phyloP scores from a whole-genome alignment of 306 rosid species.

The Vigna trinervia region DNA sequence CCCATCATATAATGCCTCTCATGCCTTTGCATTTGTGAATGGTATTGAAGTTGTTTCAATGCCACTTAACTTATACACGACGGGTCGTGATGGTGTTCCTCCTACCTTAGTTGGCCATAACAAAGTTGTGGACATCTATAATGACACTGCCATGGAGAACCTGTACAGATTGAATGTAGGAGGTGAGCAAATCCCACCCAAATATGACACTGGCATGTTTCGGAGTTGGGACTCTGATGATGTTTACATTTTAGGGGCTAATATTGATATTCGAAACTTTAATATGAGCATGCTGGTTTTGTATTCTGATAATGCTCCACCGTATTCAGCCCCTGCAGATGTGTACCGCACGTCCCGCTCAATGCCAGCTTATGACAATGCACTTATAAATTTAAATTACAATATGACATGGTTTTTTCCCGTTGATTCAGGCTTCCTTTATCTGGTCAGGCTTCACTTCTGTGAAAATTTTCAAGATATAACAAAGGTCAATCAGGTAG shows the following conservation, averaged over 20 bases:
- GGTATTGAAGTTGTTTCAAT: constrained; percentile 49
- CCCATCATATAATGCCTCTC: constrained; percentile 44
- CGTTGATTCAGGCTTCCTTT: constrained; percentile 54
- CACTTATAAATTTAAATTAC: constrained; percentile 17
- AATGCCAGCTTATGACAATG: not conserved
- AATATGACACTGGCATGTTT: constrained; percentile 49
- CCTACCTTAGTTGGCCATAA: constrained; percentile 20
- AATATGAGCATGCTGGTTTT: constrained; percentile 5
- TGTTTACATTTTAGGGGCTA: not conserved
- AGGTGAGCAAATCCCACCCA: constrained; percentile 45
- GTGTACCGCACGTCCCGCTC: constrained; percentile 35
- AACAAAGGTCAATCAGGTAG: not conserved
- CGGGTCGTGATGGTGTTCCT: not conserved
- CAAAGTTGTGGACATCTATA: not conserved
- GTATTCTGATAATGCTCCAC: constrained; percentile 16
- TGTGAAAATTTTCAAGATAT: constrained; percentile 22
- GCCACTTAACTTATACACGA: constrained; percentile 48
- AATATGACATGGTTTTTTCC: constrained; percentile 50
- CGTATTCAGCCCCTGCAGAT: constrained; percentile 39
- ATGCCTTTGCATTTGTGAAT: constrained; percentile 46
- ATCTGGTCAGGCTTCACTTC: constrained; percentile 65
- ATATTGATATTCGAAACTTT: fast-evolving
- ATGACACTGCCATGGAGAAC: constrained; percentile 46
- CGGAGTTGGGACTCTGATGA: constrained; percentile 41
- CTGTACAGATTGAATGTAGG: constrained; percentile 51